phyloP scores from a whole-genome alignment of 805 yeast genomes.

The Lipomyces kockii region DNA sequence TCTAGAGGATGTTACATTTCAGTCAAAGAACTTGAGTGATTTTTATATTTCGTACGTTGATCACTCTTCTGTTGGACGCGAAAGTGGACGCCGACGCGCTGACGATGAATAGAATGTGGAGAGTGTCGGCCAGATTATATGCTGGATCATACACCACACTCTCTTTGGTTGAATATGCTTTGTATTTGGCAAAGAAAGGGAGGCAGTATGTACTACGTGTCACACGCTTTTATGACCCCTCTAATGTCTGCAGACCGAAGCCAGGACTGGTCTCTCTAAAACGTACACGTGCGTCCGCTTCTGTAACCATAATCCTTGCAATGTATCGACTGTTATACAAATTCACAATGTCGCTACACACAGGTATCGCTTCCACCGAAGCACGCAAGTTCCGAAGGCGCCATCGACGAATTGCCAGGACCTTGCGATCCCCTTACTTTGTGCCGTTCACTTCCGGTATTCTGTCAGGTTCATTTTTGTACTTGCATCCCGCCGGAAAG shows the following conservation, averaged over 20 bases:
- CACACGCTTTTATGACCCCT: neutral
- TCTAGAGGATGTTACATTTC: slow-evolving; percentile 9
- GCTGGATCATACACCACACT: neutral
- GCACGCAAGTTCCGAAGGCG: slow-evolving; percentile 31
- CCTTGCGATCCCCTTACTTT: slow-evolving; percentile 26
- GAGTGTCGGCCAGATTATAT: neutral
- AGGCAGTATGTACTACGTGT: neutral
- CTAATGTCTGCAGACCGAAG: neutral
- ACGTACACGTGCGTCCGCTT: slow-evolving; percentile 3
- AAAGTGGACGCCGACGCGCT: neutral
- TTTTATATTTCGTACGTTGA: slow-evolving; percentile 17
- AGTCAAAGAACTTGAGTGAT: slow-evolving; percentile 11
- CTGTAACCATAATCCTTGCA: slow-evolving; percentile 12
- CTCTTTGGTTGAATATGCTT: neutral
- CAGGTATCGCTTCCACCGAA: slow-evolving; percentile 12
- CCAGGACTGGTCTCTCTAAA: neutral
- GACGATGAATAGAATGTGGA: neutral
- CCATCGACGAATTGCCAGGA: slow-evolving; percentile 22
- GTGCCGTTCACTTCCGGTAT: slow-evolving; percentile 38
- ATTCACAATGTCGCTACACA: slow-evolving; percentile 18
- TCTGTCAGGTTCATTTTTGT: slow-evolving; percentile 40
- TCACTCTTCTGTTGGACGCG: neutral
- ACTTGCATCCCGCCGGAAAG: slow-evolving; percentile 40
- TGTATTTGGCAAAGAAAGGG: neutral
- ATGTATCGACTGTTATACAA: slow-evolving; percentile 21